phyloP scores from a whole-genome alignment of 139 green algal genomes.

The Zygnema cylindricum region DNA sequence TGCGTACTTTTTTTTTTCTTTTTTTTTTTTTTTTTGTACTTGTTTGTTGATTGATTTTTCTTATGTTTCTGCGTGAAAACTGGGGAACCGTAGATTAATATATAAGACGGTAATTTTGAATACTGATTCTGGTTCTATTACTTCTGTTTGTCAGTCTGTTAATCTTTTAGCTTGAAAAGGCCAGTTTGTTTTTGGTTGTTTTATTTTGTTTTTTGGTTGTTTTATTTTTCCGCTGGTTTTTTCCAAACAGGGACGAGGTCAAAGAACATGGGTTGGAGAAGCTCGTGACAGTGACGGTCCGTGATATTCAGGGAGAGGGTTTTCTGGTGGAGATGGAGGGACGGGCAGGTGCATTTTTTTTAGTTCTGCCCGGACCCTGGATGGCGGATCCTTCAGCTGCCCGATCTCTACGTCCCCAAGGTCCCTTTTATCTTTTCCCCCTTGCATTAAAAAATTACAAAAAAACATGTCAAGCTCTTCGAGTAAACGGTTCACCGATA shows the following conservation, averaged over 20 bases:
- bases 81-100: too few species aligned
- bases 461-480: constrained; percentile 53
- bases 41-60: too few species aligned
- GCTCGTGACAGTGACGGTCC: constrained; percentile 58
- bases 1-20: too few species aligned
- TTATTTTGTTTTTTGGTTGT: too few species aligned
- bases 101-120: too few species aligned
- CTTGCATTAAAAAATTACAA: constrained; percentile 99
- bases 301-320: constrained; percentile 66
- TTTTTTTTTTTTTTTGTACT: too few species aligned
- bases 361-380: constrained; percentile 93
- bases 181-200: too few species aligned
- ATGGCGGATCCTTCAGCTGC: constrained; percentile 78
- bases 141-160: too few species aligned
- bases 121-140: too few species aligned
- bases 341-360: constrained; percentile 84
- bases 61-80: too few species aligned
- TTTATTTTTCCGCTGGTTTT: too few species aligned
- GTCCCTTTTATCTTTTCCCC: constrained; percentile 91
- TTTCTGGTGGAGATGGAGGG: constrained; percentile 77
- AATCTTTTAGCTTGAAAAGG: too few species aligned
- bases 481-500: not conserved
- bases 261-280: constrained; percentile 54
- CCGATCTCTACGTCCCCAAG: constrained; percentile 73
- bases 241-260: constrained; percentile 74